Evolutionary conservation across 345 rosid species (phyloP), one percentile per base, ranked within the genome.

Genomic region (Pugionium dolabratum): DNA sequence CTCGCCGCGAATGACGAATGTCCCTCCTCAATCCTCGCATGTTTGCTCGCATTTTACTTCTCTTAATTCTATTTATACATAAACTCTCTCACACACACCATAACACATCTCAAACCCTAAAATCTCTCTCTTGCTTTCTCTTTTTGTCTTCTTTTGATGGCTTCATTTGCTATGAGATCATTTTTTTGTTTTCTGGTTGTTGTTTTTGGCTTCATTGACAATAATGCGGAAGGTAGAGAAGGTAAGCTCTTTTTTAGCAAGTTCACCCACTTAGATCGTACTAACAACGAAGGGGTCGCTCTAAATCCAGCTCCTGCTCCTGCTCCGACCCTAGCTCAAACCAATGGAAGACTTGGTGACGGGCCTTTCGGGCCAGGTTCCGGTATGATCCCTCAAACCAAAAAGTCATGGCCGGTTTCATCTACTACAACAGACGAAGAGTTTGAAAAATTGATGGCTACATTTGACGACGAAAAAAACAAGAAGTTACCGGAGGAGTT

Each of bases 211-310:
- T 62, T 71, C 45, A 43, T 73, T 49, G 33, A 46, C 34, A 53
- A 66, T 28, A 73, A 40, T 54, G 73, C 72, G 56, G 80, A 83
- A 31, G 88, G 80, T 6, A 85, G 89, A 67, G 83, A 81, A 61
- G 82, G 86, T 70, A 77, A 62, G 72, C 35, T 74, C 54, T 81
- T 87, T 76, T 87, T 87, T 59, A 80, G 79, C 77, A 87, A 83
- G 81, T 73, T 80, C 74, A 77, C 77, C 10, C 83, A 64, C 51
- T n/a, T 54, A 32, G 71, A 59, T 59, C 63, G 50, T 28, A 27
- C 57, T 6, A 52, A 41, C 41, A 52, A 49, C 34, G 69, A 31
- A 39, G 67, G 34, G 4, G 69, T 40, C 29, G 47, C 11, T 52
- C 49, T 44, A 53, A 2, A 57, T 32, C 77, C 73, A 2, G 56